Conservation (phyloP, 768 basidiomycete species). For the Lepiota brunneoincarnata region DNA sequence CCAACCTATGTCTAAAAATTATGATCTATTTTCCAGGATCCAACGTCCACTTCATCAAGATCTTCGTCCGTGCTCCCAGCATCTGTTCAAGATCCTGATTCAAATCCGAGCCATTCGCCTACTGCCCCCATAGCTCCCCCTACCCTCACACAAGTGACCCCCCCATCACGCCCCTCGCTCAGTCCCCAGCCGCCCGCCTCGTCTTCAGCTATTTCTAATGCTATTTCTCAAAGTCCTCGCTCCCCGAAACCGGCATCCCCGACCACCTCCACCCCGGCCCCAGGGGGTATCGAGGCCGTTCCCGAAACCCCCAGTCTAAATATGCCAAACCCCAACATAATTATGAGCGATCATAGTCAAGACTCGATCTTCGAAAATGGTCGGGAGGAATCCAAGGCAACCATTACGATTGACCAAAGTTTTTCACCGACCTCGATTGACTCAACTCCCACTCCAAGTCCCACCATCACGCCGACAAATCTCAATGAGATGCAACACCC, state of each 20-base stretch:
- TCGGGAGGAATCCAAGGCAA: not conserved
- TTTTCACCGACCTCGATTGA: constrained; percentile 9
- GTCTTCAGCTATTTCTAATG: not conserved
- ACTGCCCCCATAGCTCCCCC: too few species aligned
- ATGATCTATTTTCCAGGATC: too few species aligned
- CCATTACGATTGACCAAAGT: not conserved
- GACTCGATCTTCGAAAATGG: not conserved
- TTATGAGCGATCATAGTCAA: not conserved
- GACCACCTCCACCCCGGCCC: not conserved
- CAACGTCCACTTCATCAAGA: too few species aligned
- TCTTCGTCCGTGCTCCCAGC: too few species aligned
- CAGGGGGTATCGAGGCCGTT: not conserved
- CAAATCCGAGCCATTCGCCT: too few species aligned
- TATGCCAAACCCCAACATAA: not conserved
- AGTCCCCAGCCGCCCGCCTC: too few species aligned
- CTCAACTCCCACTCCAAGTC: constrained; percentile 8
- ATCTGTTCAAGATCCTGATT: too few species aligned
- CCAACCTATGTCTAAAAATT: too few species aligned
- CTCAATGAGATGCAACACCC: not conserved
- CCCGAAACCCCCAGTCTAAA: not conserved
- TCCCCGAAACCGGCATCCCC: constrained; percentile 1
- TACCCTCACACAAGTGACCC: too few species aligned
- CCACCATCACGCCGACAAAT: not conserved
- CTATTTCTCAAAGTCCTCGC: not conserved
- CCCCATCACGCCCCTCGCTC: too few species aligned